A percentile compares a stretch with the other conserved stretches of the same genome.
Evolutionary conservation across 805 yeast species (phyloP).

Genomic region (Candida insectorum): DNA sequence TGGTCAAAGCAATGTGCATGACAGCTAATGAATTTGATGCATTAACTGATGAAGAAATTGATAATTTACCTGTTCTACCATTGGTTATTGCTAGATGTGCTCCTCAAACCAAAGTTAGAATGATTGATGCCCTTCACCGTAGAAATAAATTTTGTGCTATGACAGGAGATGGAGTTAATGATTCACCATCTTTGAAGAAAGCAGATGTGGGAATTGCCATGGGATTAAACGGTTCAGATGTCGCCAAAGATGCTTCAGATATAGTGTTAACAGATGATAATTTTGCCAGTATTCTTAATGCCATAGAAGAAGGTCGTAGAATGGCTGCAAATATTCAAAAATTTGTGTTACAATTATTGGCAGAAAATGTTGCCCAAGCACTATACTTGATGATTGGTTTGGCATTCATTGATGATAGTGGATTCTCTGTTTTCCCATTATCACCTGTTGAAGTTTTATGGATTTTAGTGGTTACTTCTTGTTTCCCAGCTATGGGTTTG

Average conservation of each 20-base stretch:
- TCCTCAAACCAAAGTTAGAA: conserved; percentile 39
- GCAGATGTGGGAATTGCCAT: conserved; percentile 84
- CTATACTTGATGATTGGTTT: conserved; percentile 50
- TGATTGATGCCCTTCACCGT: conserved; percentile 40
- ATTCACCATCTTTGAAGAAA: conserved; percentile 70
- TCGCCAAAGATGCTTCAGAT: conserved; percentile 81
- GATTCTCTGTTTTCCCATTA: conserved; percentile 35
- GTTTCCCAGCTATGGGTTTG: conserved; percentile 83
- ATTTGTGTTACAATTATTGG: conserved; percentile 69
- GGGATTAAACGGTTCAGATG: conserved; percentile 78
- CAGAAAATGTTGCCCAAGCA: conserved; percentile 72
- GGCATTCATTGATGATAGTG: conserved; percentile 29
- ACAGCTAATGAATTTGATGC: conserved; percentile 35
- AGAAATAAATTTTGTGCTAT: conserved; percentile 35
- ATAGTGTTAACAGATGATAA: conserved; percentile 69
- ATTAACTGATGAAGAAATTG: conserved; percentile 30
- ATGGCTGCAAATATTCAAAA: conserved; percentile 78
- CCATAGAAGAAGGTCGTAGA: conserved; percentile 76
- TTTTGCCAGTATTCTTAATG: conserved; percentile 74
- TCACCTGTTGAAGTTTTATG: conserved; percentile 74
- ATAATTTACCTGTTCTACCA: conserved; percentile 35
- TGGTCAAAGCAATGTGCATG: conserved; percentile 34
- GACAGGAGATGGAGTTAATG: conserved; percentile 73
- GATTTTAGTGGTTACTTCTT: conserved; percentile 75
- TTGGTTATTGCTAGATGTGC: conserved; percentile 40